Conservation (phyloP, 768 basidiomycete species). For the Termitomyces sp. region DNA sequence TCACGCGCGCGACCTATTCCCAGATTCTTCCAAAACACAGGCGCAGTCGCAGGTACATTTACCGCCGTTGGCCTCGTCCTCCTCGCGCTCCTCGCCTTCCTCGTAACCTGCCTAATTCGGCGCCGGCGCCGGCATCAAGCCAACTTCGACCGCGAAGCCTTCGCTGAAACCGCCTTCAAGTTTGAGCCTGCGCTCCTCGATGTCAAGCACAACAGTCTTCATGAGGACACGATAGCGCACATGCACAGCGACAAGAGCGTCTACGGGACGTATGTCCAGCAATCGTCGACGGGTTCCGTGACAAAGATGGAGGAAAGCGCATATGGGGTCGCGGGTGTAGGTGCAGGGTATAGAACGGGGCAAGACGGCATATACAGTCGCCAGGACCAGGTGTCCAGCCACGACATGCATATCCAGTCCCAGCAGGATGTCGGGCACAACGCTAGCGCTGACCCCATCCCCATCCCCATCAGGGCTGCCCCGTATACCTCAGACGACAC, state of each 20-base stretch:
- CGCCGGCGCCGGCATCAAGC: constrained; percentile 62
- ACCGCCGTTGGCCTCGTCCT: constrained; percentile 59
- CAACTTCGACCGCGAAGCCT: constrained; percentile 56
- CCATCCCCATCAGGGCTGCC: neutral
- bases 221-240: neutral
- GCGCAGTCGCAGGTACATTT: constrained; percentile 68
- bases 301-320: neutral
- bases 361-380: neutral
- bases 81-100: constrained; percentile 41
- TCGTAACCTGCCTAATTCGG: constrained; percentile 48
- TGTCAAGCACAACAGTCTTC: constrained; percentile 26
- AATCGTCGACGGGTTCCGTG: neutral
- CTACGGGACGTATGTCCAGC: neutral
- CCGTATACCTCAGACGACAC: neutral
- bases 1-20: neutral
- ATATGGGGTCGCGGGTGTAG: neutral
- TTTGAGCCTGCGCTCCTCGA: constrained; percentile 23
- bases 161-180: neutral
- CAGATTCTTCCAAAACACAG: constrained; percentile 72
- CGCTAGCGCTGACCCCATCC: neutral
- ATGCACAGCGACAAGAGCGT: neutral
- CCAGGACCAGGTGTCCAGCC: neutral
- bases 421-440: neutral
- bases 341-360: neutral
- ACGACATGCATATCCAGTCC: neutral